A percentile compares a stretch with the other conserved stretches of the same genome.
These are phyloP conservation scores for Sphaerostilbella broomeana DNA, from an alignment of 2,329 filamentous ascomycete species.

Conservation along the genomic window DNA sequence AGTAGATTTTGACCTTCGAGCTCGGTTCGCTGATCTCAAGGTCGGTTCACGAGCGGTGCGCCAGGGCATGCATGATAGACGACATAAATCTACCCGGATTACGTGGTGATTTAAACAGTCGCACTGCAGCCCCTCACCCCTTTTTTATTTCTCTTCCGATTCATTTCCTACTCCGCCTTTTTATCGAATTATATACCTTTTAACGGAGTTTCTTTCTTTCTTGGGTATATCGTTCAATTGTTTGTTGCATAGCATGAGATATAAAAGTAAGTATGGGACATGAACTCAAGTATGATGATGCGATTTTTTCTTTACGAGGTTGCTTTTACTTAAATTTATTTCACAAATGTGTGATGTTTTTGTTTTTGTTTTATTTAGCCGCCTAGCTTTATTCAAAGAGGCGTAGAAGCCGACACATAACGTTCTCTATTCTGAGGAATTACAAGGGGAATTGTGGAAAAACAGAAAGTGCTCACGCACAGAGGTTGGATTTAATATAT, in stretches of 20 bases:
- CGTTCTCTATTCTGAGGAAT: too few relatives aligned
- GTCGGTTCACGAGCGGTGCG: slow-evolving; percentile 50
- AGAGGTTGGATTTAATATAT: too few relatives aligned
- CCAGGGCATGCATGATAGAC: slow-evolving; percentile 39
- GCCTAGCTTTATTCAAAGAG: too few relatives aligned
- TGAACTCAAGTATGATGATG: neutral
- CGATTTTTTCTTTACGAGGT: too few relatives aligned
- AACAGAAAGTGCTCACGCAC: too few relatives aligned
- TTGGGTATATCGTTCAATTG: too few relatives aligned
- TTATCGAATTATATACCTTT: neutral
- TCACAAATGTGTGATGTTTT: too few relatives aligned
- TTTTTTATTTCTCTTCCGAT: neutral
- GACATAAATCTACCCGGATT: slow-evolving; percentile 40
- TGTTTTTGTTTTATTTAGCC: too few relatives aligned
- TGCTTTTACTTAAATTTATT: too few relatives aligned
- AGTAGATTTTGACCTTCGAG: slow-evolving; percentile 51
- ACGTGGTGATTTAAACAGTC: slow-evolving; percentile 33
- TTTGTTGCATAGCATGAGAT: too few relatives aligned
- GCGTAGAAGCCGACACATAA: too few relatives aligned
- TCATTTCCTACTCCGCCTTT: neutral
- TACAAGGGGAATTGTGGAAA: too few relatives aligned
- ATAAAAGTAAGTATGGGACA: neutral
- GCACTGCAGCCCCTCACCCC: neutral
- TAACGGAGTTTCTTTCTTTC: neutral
- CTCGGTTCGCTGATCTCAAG: slow-evolving; percentile 41